Evolutionary conservation across 208 protist species (phyloP), one percentile per base, ranked within the genome.

Genomic region (Herpetomonas samuelpessoai): DNA sequence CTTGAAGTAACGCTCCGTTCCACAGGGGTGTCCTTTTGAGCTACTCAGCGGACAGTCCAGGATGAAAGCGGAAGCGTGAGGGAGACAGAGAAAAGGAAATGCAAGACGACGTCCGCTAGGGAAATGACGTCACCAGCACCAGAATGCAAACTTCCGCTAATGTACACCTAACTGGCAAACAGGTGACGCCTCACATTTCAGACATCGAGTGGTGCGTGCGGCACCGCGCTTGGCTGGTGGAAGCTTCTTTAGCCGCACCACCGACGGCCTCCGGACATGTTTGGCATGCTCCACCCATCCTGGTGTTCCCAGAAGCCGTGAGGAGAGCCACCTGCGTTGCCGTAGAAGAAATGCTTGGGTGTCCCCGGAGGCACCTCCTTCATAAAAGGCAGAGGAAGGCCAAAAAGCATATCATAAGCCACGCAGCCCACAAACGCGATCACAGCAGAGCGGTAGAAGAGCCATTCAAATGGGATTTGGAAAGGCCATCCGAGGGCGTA

Each of bases 231-330:
- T 44, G 24, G 24, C 18, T 45, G 48, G 26, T 19, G 53, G 46
- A 21, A 21, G 51, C 3, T 47, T 53, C 19, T 31, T 73, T 86
- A 95, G 22, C 88, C 79, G 2, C 62, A 57, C 84, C 85, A 95
- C 21, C 89, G 77, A 12, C 82, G 79, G 1, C 72, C 89, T 39
- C 89, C 89, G 38, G 84, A 92, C 78, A 88, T 85, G 72, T 95
- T 95, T 19, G 83, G 89, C 53, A 95, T 83, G n/a, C 61, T 82
- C 86, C 89, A 95, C 31, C 89, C 89, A 57, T 95, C 89, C 64
- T 95, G 89, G 65, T 83, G 91, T 52, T 92, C 76, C 89, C 89
- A 95, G 22, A 95, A 71, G 54, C 92, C 83, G 62, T 95, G 89
- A 28, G 89, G 89, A 21, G 74, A 66, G 30, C 89, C 89, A 27